Evolutionary conservation across 108 stramenopile species (phyloP), one percentile per base, ranked within the genome.

Genomic region (Parmales sp.): DNA sequence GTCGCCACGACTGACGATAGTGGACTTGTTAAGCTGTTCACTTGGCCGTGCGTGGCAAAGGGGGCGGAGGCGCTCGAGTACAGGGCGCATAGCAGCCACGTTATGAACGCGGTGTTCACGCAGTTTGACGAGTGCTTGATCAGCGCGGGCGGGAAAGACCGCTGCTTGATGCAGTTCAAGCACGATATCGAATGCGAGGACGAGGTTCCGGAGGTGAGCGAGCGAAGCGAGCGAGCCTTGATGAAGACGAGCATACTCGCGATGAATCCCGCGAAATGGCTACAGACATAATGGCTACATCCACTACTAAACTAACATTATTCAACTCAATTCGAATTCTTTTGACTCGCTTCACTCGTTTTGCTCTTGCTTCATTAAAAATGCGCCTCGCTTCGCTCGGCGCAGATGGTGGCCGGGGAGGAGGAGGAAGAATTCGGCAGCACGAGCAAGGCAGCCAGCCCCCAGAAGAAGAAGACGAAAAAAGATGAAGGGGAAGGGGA

Each of bases 1-100:
- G 25, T 74, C 0, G 74, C 50, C 19, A 73, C 78, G 31, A 75
- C 65, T 7, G 78, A 74, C 39, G 78, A 76, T 28, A 69, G 45
- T 31, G 71, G 71, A 31, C 19, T 49, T 6, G 67, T 79, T 7
- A 68, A 67, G 23, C 78, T 79, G 19, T 75, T 41, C 68, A 38
- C 50, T 7, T 79, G 69, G 45, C 75, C 75, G 9, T 49, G 51
- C 51, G 43, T 74, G 9, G 45, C 22, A 25, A 54, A 34, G 37
- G 31, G 64, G 13, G 63, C 68, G 13, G 26, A 44, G 29, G 18
- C 18, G 26, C 39, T 64, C 34, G 63, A n/a, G 22, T 49, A 37
- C 51, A 38, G 22, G 19, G 77, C 73, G 19, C 77, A 78, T 39
- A 60, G 66, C 29, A 67, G 65, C 7, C 77, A 78, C 46, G 77